A percentile compares a stretch with the other conserved stretches of the same genome.
phyloP scores from a whole-genome alignment of 805 yeast species.

The Nakazawaea pomicola region DNA sequence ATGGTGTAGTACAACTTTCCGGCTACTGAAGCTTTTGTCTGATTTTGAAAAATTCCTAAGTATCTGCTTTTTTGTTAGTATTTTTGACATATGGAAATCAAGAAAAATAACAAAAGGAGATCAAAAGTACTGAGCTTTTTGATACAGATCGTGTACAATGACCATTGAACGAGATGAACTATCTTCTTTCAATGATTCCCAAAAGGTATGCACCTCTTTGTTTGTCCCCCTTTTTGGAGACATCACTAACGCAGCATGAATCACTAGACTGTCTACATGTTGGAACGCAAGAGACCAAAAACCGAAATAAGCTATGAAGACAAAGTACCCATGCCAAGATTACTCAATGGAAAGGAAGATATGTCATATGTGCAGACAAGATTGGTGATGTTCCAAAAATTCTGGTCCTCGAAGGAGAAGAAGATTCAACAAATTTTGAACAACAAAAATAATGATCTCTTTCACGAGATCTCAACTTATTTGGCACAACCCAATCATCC shows the following conservation, averaged over 20 bases:
- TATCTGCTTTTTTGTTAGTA: too few relatives aligned
- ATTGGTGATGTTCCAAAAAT: constrained; percentile 36
- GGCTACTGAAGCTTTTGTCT: too few relatives aligned
- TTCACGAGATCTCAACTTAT: constrained; percentile 25
- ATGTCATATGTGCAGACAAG: constrained; percentile 29
- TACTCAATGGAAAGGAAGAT: constrained; percentile 41
- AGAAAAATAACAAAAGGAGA: background rate
- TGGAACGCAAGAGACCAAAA: background rate
- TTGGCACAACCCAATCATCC: constrained; percentile 15
- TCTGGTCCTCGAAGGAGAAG: constrained; percentile 29
- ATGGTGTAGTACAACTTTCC: too few relatives aligned
- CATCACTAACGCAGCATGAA: background rate
- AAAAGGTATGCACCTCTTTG: constrained; percentile 18
- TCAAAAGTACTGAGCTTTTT: background rate
- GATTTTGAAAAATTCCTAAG: too few relatives aligned
- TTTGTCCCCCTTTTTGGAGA: background rate
- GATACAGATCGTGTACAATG: constrained; percentile 3
- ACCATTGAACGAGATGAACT: background rate
- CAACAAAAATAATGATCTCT: constrained; percentile 30
- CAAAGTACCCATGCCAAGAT: constrained; percentile 34
- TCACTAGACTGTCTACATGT: constrained; percentile 11
- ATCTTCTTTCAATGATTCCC: constrained; percentile 16
- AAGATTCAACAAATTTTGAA: constrained; percentile 25
- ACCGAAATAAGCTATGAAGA: constrained; percentile 17
- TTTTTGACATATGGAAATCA: too few relatives aligned